phyloP scores from a whole-genome alignment of 2,329 filamentous ascomycete species.

The Calonectria pteridis region DNA sequence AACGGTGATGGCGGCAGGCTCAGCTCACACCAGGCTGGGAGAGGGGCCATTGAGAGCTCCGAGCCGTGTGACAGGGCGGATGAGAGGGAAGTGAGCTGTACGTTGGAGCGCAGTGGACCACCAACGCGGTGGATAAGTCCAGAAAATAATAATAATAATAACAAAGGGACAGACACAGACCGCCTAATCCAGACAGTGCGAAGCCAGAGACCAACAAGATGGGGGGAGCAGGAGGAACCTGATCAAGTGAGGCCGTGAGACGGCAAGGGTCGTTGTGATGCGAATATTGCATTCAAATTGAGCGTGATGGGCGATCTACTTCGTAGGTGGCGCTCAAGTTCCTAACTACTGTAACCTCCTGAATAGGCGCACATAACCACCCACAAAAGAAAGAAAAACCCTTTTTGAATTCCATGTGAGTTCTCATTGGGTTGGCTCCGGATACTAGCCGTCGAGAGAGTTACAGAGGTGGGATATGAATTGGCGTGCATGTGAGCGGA shows the following conservation, averaged over 20 bases:
- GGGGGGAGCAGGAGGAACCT: not conserved
- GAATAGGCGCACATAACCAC: not conserved
- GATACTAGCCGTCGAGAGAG: not conserved
- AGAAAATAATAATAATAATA: not conserved
- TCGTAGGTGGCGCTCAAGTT: not conserved
- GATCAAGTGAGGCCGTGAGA: not conserved
- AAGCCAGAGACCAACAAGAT: not conserved
- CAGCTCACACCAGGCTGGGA: constrained; percentile 6
- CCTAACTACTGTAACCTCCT: not conserved
- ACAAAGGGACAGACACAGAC: not conserved
- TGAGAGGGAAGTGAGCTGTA: constrained; percentile 9
- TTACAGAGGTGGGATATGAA: not conserved
- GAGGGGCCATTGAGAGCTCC: not conserved
- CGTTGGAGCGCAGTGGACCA: constrained; percentile 15
- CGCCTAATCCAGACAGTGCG: not conserved
- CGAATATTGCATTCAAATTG: not conserved
- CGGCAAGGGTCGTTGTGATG: constrained; percentile 2
- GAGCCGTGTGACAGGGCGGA: constrained; percentile 4
- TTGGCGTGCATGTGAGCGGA: not conserved
- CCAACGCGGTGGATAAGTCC: constrained; percentile 3
- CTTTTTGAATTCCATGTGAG: not conserved
- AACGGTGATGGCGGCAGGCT: constrained; percentile 1
- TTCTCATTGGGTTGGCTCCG: not conserved
- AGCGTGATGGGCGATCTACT: not conserved
- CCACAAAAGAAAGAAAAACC: not conserved